Conservation (phyloP, 2,329 filamentous ascomycete genomes). For the Cryphonectria naterciae region DNA sequence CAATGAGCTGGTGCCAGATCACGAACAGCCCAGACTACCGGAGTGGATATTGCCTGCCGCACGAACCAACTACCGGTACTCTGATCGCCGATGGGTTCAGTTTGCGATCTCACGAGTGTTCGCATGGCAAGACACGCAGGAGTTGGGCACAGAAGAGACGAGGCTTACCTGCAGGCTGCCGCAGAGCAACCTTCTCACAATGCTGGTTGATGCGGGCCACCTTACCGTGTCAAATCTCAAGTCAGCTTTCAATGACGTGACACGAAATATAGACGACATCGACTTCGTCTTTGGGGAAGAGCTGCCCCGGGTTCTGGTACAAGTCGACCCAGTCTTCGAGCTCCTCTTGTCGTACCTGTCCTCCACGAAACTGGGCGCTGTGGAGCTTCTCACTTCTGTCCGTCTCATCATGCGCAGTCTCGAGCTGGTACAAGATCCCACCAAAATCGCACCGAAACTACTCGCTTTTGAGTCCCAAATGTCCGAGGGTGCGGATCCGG, state of each 20-base stretch:
- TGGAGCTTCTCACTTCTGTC: slow-evolving; percentile 69
- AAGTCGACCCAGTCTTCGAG: slow-evolving; percentile 70
- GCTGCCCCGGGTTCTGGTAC: slow-evolving; percentile 63
- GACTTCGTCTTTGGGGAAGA: slow-evolving; percentile 61
- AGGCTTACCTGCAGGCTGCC: slow-evolving; percentile 49
- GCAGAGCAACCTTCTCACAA: slow-evolving; percentile 59
- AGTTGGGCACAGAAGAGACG: slow-evolving; percentile 46
- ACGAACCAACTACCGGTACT: slow-evolving; percentile 52
- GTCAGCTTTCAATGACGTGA: slow-evolving; percentile 57
- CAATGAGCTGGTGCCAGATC: slow-evolving; percentile 13
- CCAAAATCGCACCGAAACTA: slow-evolving; percentile 35
- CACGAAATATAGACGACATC: slow-evolving; percentile 46
- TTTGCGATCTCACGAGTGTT: slow-evolving; percentile 67
- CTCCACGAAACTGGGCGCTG: slow-evolving; percentile 65
- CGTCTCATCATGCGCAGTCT: slow-evolving; percentile 71
- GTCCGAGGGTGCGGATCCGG: slow-evolving; percentile 35
- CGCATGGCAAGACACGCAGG: slow-evolving; percentile 53
- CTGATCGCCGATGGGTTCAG: slow-evolving; percentile 68
- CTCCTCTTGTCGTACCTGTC: slow-evolving; percentile 69
- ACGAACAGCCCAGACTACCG: slow-evolving; percentile 35
- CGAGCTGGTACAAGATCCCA: slow-evolving; percentile 56
- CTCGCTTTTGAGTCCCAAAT: slow-evolving; percentile 29
- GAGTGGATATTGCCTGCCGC: slow-evolving; percentile 57
- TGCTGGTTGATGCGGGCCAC: slow-evolving; percentile 64
- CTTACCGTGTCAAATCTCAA: slow-evolving; percentile 63